Evolutionary conservation across 2,329 filamentous ascomycete species (phyloP), one percentile per base, ranked within the genome.

Genomic region (Coniochaeta sp.): DNA sequence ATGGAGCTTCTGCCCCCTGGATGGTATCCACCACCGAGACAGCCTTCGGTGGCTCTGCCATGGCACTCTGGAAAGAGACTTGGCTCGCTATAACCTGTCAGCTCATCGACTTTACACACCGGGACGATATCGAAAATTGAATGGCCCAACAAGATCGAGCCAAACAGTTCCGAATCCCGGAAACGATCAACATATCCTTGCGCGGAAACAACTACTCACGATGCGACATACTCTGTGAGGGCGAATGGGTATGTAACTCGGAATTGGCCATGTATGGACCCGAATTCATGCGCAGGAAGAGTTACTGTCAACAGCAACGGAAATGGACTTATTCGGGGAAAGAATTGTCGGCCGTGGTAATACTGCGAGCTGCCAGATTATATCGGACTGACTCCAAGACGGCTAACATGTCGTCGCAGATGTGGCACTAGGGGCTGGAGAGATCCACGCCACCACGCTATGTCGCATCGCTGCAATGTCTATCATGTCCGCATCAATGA

Each of bases 201-300:
- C 14, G 44, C 14, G 47, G 26, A 16, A 17, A 28, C 47, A 52
- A 14, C 28, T n/a, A 31, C 2, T 6, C 12, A 31, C 9, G 14
- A 24, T 22, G 47, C 3, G 24, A 52, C 47, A 28, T 52, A 52
- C 47, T n/a, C 26, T 52, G 47, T 52, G 47, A 52, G 47, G 66
- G 62, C 60, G 66, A 59, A 57, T 44, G 62, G 63, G 60, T 64
- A 40, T 61, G 64, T 61, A 63, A 61, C 56, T 65, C 58, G 60
- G 62, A 62, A 63, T 64, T 64, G 62, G 64, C 55, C 65, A 67
- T 67, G 31, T 26, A 56, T 38, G 31, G 9, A 56, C 31, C 31
- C 31, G 17, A 7, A 8, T 43, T 62, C 63, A 58, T 58, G 57
- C 57, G 57, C 57, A 58, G 54, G 31, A 36, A 22, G 14, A 24